Conservation (phyloP, 129 eudicot genomes). For the Mikania micrantha region DNA sequence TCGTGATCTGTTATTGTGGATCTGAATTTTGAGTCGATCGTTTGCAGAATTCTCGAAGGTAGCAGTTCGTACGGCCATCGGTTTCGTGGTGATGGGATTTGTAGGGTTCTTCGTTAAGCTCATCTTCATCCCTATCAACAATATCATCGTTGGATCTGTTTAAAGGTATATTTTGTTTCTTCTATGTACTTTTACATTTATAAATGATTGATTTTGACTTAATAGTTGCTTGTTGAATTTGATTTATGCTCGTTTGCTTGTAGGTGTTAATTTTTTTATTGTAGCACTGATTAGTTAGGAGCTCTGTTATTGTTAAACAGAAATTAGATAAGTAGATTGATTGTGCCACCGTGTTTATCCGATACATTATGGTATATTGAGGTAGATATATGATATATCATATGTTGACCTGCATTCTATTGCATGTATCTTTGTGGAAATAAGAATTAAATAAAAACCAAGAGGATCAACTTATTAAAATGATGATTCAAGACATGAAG, state of each 20-base stretch:
- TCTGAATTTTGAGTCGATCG: too few species aligned
- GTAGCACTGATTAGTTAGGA: not conserved
- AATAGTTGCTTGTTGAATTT: not conserved
- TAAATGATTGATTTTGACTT: not conserved
- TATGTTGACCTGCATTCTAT: not conserved
- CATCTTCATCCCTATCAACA: slow-evolving; percentile 91
- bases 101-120: slow-evolving; percentile 93
- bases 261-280: not conserved
- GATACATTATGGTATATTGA: too few species aligned
- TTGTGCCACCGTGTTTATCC: too few species aligned
- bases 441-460: not conserved
- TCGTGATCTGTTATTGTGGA: too few species aligned
- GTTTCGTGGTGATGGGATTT: slow-evolving; percentile 97
- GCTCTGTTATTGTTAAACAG: not conserved
- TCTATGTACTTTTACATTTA: not conserved
- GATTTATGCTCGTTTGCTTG: not conserved
- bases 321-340: not conserved
- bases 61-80: slow-evolving; percentile 90
- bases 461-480: not conserved
- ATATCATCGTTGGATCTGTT: slow-evolving; percentile 85
- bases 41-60: slow-evolving; percentile 88
- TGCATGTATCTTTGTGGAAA: not conserved
- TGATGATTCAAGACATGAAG: not conserved
- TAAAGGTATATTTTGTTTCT: slow-evolving; percentile 22
- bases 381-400: not conserved